Conservation (phyloP, 1,284 basidiomycete species). For the Ceratobasidium sp. region DNA sequence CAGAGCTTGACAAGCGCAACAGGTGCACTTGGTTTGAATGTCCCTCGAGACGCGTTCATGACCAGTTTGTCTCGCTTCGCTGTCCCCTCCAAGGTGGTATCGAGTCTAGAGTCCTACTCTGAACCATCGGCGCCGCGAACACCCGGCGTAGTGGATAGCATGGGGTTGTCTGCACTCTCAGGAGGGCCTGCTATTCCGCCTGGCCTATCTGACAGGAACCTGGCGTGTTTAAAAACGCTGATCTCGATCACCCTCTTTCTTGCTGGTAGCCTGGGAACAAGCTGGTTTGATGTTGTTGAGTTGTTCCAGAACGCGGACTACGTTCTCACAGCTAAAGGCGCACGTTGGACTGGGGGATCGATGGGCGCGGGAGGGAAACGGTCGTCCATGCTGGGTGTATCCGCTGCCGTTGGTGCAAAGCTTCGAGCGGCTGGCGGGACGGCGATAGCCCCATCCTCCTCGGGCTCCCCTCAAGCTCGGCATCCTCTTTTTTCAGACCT, state of each 20-base stretch:
- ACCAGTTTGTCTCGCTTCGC: slow-evolving; percentile 88
- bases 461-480: slow-evolving; percentile 12
- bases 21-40: slow-evolving; percentile 86
- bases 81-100: slow-evolving; percentile 88
- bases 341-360: slow-evolving; percentile 43
- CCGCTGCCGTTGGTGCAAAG: slow-evolving; percentile 4
- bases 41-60: slow-evolving; percentile 94
- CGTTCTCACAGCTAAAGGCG: slow-evolving; percentile 76
- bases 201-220: slow-evolving; percentile 86
- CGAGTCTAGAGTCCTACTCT: slow-evolving; percentile 79
- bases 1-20: slow-evolving; percentile 90
- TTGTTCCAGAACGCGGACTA: slow-evolving; percentile 93
- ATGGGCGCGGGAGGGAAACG: slow-evolving; percentile 33
- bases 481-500: slow-evolving; percentile 75
- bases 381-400: slow-evolving; percentile 26
- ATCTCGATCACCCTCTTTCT: slow-evolving; percentile 85
- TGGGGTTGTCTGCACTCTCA: slow-evolving; percentile 66
- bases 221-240: slow-evolving; percentile 89
- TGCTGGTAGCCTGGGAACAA: slow-evolving; percentile 84
- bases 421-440: background rate
- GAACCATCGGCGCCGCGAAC: slow-evolving; percentile 77
- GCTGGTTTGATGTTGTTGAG: slow-evolving; percentile 94
- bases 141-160: slow-evolving; percentile 68
- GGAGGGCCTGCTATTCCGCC: slow-evolving; percentile 63
- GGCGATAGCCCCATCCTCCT: slow-evolving; percentile 36